phyloP scores from a whole-genome alignment of 768 basidiomycete species.

The Cystoderma amianthinum region DNA sequence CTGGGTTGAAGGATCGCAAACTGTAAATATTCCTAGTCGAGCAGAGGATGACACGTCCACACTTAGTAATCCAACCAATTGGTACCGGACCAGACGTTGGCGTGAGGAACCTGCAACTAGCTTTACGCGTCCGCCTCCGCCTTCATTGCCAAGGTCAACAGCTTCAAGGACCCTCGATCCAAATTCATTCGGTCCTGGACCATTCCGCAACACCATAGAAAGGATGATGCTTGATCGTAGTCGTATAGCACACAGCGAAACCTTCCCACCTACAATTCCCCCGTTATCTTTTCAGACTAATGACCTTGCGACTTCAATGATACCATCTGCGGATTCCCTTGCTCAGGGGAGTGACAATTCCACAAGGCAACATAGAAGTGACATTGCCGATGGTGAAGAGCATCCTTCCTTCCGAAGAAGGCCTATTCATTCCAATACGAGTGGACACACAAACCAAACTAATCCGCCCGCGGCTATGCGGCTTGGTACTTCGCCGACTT shows the following conservation, averaged over 20 bases:
- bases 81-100: too few species aligned
- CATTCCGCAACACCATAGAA: slow-evolving; percentile 42
- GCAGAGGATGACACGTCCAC: not conserved
- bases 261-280: slow-evolving; percentile 1
- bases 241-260: too few species aligned
- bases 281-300: slow-evolving; percentile 4
- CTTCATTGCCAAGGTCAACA: not conserved
- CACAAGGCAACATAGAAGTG: too few species aligned
- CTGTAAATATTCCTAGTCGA: not conserved
- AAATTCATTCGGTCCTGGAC: slow-evolving; percentile 33
- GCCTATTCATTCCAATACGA: too few species aligned
- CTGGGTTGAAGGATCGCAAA: not conserved
- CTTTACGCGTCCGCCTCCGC: not conserved
- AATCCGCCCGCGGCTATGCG: too few species aligned
- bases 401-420: too few species aligned
- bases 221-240: slow-evolving; percentile 10
- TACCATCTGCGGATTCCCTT: too few species aligned
- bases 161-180: slow-evolving; percentile 20
- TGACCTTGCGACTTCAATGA: slow-evolving; percentile 1
- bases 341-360: too few species aligned
- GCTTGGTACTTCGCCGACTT: too few species aligned
- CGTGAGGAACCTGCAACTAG: not conserved
- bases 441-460: too few species aligned
- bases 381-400: too few species aligned
- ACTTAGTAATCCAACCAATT: too few species aligned